Evolutionary conservation across 1,139 yeast genomes (phyloP).

Genomic region (Suhomyces choctaworum): DNA sequence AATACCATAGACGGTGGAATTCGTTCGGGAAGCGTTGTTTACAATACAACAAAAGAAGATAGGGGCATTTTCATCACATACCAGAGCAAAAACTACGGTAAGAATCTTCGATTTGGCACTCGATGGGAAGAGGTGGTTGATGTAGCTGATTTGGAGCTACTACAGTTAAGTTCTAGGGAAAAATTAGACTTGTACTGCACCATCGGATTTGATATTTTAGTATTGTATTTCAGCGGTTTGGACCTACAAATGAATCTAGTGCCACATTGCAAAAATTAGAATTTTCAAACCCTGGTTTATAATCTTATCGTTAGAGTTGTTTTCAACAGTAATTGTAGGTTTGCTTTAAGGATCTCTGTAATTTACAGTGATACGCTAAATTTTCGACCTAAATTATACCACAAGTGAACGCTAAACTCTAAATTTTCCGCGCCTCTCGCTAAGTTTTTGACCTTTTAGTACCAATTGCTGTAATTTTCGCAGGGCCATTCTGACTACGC

Average conservation of each 20-base stretch:
- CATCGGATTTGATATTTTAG: slow-evolving; percentile 2
- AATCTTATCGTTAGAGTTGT: too few species aligned
- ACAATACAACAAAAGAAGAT: not conserved
- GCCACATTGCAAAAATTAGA: not conserved
- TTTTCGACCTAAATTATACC: too few species aligned
- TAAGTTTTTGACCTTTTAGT: not conserved
- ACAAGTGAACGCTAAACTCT: too few species aligned
- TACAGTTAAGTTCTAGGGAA: not conserved
- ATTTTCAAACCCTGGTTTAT: too few species aligned
- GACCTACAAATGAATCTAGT: not conserved
- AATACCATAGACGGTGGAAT: not conserved
- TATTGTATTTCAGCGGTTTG: slow-evolving; percentile 1
- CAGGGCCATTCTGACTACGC: too few species aligned
- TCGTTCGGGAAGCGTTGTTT: slow-evolving; percentile 1
- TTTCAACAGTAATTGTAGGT: too few species aligned
- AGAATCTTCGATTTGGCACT: not conserved
- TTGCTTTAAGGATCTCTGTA: too few species aligned
- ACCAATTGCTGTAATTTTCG: too few species aligned
- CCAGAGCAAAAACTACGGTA: not conserved
- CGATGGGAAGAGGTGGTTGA: slow-evolving; percentile 2
- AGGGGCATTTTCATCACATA: not conserved
- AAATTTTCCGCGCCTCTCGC: too few species aligned
- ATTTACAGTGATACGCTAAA: too few species aligned
- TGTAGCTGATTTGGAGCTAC: not conserved
- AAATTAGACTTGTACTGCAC: not conserved